phyloP scores from a whole-genome alignment of 495 filamentous ascomycete species.

The Cladorrhinum samala region DNA sequence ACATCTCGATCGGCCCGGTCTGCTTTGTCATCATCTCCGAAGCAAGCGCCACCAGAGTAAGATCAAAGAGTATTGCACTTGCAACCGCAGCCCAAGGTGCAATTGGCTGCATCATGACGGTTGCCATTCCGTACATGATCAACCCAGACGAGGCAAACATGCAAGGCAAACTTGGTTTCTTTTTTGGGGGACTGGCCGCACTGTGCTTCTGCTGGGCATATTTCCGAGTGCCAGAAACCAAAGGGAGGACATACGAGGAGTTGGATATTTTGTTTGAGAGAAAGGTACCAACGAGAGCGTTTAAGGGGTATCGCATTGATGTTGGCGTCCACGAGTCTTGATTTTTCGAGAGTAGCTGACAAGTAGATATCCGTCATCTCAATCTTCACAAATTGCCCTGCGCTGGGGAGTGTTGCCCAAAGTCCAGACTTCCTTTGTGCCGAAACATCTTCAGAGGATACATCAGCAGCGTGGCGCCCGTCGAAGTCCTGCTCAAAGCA shows the following conservation, averaged over 20 bases:
- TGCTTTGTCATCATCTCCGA: slow-evolving; percentile 59
- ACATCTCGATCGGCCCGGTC: slow-evolving; percentile 53
- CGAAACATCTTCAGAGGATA: no score
- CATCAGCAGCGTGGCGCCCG: no score
- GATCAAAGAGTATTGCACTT: slow-evolving; percentile 57
- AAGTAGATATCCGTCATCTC: no score
- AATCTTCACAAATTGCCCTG: no score
- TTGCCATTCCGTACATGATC: slow-evolving; percentile 62
- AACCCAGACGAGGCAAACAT: slow-evolving; percentile 59
- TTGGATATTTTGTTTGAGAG: slow-evolving; percentile 47
- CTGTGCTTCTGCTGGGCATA: slow-evolving; percentile 43
- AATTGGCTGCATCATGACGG: slow-evolving; percentile 54
- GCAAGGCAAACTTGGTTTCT: slow-evolving; percentile 61
- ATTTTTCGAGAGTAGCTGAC: no score
- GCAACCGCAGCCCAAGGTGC: slow-evolving; percentile 55
- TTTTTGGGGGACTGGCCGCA: slow-evolving; percentile 53
- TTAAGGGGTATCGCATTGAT: slow-evolving; percentile 34
- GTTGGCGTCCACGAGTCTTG: neutral
- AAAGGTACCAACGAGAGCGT: slow-evolving; percentile 48
- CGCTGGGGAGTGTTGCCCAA: no score
- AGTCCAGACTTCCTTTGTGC: no score
- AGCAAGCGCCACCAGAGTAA: slow-evolving; percentile 49
- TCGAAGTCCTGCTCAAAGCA: no score
- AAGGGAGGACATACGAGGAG: slow-evolving; percentile 55
- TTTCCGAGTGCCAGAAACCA: slow-evolving; percentile 56